Evolutionary conservation across 1,284 basidiomycete genomes (phyloP), one percentile per base, ranked within the genome.

Genomic region (Ustilago trichophora): DNA sequence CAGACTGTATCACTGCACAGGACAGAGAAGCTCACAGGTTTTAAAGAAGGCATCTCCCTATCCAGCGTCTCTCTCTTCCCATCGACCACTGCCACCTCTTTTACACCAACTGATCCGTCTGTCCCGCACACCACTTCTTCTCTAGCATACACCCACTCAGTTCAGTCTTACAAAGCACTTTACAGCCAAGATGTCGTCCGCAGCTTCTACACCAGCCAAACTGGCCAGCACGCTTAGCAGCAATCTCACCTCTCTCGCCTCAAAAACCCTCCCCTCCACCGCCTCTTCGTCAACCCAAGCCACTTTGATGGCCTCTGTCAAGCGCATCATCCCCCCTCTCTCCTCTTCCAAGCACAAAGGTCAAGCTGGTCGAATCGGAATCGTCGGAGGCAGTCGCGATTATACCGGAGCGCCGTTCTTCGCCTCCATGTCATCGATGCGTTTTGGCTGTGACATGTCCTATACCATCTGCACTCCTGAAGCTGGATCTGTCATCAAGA

Each of bases 371-470:
- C 87, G 95, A 19, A 90, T 98, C 24, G 95, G 92, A 44, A 90
- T 98, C 16, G 85, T 98, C 3, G 95, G 95, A 48, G 95, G 95
- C 19, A 91, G 91, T 25, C 85, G 90, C 64, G 95, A 98, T 75
- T 98, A 98, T 82, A 92, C 93, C 0, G 96, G 95, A 15, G 95
- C 95, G 21, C 95, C 95, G 0, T 98, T 89, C 85, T 98, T 79
- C 45, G 75, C 77, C 0, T 70, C 63, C 27, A 73, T 76, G 56
- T 59, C 74, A 1, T 59, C 55, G 18, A 75, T 72, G 73, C 49
- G 69, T 0, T 44, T 72, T 40, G 95, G 94, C 26, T 91, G 90
- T 46, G 95, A 98, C 82, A 86, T 98, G 36, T 92, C 93, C 21
- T 94, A 98, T 85, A 93, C 98, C 50, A 94, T 98, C 48, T 98